Conservation (phyloP, 257 asterid genomes). For the Catharanthus roseus region DNA sequence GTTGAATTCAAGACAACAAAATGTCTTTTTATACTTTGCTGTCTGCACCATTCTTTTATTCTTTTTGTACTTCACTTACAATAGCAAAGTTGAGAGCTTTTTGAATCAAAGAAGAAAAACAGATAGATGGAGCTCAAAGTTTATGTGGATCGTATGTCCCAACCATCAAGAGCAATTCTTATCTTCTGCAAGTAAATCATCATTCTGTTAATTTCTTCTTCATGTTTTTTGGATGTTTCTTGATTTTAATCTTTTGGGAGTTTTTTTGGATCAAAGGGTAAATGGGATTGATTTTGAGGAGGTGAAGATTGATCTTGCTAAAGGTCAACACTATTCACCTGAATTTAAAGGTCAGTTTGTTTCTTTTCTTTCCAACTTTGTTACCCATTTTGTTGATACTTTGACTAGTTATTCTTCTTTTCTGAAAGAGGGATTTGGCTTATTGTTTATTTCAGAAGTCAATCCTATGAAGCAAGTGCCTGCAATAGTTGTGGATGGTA, state of each 20-base stretch:
- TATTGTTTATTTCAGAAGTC: conserved; percentile 42
- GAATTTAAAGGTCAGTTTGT: conserved; percentile 48
- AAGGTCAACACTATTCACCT: conserved; percentile 56
- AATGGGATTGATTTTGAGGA: conserved; percentile 88
- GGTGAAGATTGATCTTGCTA: conserved; percentile 49
- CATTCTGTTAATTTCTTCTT: conserved; percentile 1
- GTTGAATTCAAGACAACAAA: too few relatives aligned
- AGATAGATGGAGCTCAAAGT: conserved; percentile 53
- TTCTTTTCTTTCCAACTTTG: not conserved
- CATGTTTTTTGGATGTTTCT: not conserved
- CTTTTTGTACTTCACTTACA: too few relatives aligned
- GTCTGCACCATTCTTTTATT: too few relatives aligned
- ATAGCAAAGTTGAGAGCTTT: too few relatives aligned
- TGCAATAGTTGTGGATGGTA: conserved; percentile 78
- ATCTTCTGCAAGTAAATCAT: conserved; percentile 79
- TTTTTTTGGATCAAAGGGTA: conserved; percentile 30
- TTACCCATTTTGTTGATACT: too few relatives aligned
- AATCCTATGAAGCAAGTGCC: conserved; percentile 84
- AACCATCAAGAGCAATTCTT: conserved; percentile 84
- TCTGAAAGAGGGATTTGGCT: not conserved
- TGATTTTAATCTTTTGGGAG: conserved; percentile 1
- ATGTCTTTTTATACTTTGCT: too few relatives aligned
- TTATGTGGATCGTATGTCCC: conserved; percentile 80
- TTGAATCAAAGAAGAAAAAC: too few relatives aligned
- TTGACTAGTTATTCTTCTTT: too few relatives aligned